These are phyloP conservation scores for Thymus quinquecostatus DNA, from an alignment of 257 asterid species.

Conservation along the genomic window DNA sequence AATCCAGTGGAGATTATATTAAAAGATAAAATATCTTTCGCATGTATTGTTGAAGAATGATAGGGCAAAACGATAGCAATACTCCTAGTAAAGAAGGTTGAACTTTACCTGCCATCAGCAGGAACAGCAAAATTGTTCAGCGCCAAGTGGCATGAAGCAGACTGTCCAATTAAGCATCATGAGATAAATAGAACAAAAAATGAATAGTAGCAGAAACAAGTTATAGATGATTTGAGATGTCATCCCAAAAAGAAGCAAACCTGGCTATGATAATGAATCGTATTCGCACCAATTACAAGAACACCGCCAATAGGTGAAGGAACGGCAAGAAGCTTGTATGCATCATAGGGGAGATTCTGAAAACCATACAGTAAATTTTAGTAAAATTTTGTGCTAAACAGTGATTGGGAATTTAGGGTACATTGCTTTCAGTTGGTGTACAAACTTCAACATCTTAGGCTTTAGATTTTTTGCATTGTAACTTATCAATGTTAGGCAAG, in stretches of 20 bases:
- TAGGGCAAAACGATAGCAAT: slow-evolving; percentile 14
- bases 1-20: slow-evolving; percentile 1
- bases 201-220: slow-evolving; percentile 19
- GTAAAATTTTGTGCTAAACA: slow-evolving; percentile 18
- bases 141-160: slow-evolving; percentile 84
- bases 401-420: slow-evolving; percentile 1
- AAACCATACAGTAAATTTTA: slow-evolving; percentile 30
- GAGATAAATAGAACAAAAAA: slow-evolving; percentile 35
- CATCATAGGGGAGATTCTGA: slow-evolving; percentile 96
- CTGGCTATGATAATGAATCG: slow-evolving; percentile 98
- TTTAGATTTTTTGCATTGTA: background rate
- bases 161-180: slow-evolving; percentile 57
- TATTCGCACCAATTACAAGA: slow-evolving; percentile 88
- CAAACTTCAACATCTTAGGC: background rate
- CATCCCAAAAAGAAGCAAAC: slow-evolving; percentile 43
- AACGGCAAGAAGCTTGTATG: slow-evolving; percentile 98
- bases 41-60: slow-evolving; percentile 5
- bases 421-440: slow-evolving; percentile 3
- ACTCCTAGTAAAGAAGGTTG: slow-evolving; percentile 20
- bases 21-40: background rate
- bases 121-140: slow-evolving; percentile 81
- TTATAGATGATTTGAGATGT: slow-evolving; percentile 24
- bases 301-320: slow-evolving; percentile 99
- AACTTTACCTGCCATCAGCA: slow-evolving; percentile 69
- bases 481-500: slow-evolving; percentile 11